phyloP scores from a whole-genome alignment of 2,329 filamentous ascomycete species.

The Scytalidium lignicola region DNA sequence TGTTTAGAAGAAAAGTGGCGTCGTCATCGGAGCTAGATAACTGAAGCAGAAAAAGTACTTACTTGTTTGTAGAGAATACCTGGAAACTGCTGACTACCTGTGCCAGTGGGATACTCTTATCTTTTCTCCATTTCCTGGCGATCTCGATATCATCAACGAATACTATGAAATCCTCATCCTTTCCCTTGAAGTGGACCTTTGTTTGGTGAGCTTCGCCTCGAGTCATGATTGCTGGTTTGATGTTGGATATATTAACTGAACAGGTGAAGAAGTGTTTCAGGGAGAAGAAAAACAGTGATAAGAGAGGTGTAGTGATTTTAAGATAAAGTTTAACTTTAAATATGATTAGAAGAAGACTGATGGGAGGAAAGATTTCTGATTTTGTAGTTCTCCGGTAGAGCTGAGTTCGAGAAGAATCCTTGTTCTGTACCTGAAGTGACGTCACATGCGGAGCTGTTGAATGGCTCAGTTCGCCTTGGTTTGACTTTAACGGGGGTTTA shows the following conservation, averaged over 20 bases:
- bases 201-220: conserved; percentile 50
- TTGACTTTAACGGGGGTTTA: background rate
- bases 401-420: background rate
- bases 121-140: conserved; percentile 76
- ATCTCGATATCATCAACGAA: conserved; percentile 56
- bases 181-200: conserved; percentile 68
- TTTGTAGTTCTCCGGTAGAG: conserved; percentile 23
- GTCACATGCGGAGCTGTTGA: conserved; percentile 17
- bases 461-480: conserved; percentile 3
- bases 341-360: background rate
- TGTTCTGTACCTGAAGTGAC: conserved; percentile 1
- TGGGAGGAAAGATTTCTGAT: conserved; percentile 11
- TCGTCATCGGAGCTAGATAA: background rate
- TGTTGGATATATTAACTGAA: background rate
- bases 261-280: background rate
- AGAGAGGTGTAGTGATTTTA: background rate
- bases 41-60: conserved; percentile 34
- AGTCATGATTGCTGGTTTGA: conserved; percentile 36
- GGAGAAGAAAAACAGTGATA: background rate
- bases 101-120: conserved; percentile 72
- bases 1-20: no score
- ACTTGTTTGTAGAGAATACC: conserved; percentile 88
- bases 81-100: conserved; percentile 86
- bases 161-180: conserved; percentile 63
- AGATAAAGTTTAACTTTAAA: conserved; percentile 3